Conservation (phyloP, 2,329 filamentous ascomycete genomes). For the Trichoderma oligosporum region DNA sequence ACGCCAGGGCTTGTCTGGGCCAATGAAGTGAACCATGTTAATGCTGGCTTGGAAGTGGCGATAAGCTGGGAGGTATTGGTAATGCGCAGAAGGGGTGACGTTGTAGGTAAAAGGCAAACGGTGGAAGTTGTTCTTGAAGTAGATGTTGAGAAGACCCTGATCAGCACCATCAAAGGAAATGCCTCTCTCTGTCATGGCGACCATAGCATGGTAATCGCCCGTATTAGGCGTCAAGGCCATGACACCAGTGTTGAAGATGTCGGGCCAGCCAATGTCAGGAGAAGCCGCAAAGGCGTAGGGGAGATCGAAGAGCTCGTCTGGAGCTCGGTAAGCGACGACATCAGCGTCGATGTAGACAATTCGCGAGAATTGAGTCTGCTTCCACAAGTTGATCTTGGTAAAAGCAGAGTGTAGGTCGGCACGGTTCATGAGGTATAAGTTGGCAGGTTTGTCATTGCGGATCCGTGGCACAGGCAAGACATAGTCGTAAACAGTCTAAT, state of each 20-base stretch:
- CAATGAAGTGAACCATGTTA: constrained; percentile 91
- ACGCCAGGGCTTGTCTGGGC: constrained; percentile 83
- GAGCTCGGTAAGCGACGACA: constrained; percentile 81
- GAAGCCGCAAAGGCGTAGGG: constrained; percentile 63
- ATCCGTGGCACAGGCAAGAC: constrained; percentile 80
- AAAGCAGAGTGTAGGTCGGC: constrained; percentile 88
- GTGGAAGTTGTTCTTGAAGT: constrained; percentile 81
- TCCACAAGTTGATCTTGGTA: constrained; percentile 95
- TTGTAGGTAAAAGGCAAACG: constrained; percentile 94
- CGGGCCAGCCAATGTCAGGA: constrained; percentile 96
- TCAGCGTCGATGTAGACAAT: constrained; percentile 96
- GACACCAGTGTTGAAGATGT: constrained; percentile 96
- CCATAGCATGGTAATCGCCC: constrained; percentile 81
- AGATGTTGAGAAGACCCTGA: constrained; percentile 91
- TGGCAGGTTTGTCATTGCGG: constrained; percentile 70
- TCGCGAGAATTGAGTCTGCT: constrained; percentile 80
- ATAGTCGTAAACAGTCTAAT: constrained; percentile 77
- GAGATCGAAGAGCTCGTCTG: constrained; percentile 83
- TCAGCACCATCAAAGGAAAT: constrained; percentile 97
- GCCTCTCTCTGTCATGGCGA: constrained; percentile 77
- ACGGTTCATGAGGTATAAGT: constrained; percentile 88
- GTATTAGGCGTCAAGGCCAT: constrained; percentile 86
- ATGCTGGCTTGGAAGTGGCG: constrained; percentile 88
- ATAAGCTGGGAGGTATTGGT: constrained; percentile 96
- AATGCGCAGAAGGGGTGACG: constrained; percentile 92